Evolutionary conservation across 2,329 filamentous ascomycete genomes (phyloP).

Genomic region (Colletotrichum agaves): DNA sequence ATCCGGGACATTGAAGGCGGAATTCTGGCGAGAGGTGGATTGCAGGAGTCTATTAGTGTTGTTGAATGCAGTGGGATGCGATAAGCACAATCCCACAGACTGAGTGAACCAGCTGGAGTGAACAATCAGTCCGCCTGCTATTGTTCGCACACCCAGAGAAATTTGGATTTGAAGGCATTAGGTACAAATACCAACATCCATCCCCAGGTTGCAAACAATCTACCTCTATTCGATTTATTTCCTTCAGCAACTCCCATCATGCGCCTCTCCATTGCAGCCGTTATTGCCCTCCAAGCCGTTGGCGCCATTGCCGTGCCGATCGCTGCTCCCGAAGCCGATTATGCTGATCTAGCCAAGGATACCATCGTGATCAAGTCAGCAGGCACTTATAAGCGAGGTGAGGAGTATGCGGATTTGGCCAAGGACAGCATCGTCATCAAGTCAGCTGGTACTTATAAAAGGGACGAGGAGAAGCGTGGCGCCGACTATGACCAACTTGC

Average conservation of each 20-base stretch:
- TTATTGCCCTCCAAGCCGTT: slow-evolving; percentile 27
- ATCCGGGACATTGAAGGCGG: not conserved
- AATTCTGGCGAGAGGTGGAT: not conserved
- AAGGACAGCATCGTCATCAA: not conserved
- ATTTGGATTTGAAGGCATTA: too few species aligned
- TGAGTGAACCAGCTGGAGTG: too few species aligned
- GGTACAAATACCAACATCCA: not conserved
- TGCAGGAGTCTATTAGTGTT: not conserved
- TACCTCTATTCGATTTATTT: not conserved
- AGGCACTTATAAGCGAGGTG: not conserved
- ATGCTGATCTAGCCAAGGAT: slow-evolving; percentile 1
- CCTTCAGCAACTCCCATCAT: not conserved
- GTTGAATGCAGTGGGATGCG: not conserved
- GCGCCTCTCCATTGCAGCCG: slow-evolving; percentile 14
- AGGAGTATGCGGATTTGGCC: not conserved
- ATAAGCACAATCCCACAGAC: not conserved
- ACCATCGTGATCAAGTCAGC: not conserved
- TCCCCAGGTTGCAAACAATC: not conserved
- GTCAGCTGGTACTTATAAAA: not conserved
- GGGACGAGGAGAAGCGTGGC: not conserved
- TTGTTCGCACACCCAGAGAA: too few species aligned
- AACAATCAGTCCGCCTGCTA: not conserved
- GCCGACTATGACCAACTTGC: not conserved
- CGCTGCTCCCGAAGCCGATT: slow-evolving; percentile 4
- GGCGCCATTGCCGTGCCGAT: slow-evolving; percentile 23